Conservation (phyloP, 306 rosid species). For the Neltuma alba region DNA sequence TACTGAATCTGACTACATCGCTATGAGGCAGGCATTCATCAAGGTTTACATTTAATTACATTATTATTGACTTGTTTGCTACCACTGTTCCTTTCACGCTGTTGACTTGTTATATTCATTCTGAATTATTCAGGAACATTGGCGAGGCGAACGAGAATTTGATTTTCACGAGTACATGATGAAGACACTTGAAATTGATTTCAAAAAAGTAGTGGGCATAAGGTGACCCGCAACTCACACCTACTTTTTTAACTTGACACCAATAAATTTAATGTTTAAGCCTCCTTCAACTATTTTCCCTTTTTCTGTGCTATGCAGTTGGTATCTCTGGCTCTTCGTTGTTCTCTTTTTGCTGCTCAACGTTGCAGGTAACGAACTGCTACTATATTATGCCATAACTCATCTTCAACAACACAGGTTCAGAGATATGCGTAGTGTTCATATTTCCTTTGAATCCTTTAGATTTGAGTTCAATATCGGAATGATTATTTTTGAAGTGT, state of each 20-base stretch:
- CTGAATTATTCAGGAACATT: slow-evolving; percentile 57
- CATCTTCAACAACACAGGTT: neutral
- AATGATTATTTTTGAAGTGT: too few relatives aligned
- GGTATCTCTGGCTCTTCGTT: slow-evolving; percentile 95
- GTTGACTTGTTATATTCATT: neutral
- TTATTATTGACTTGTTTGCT: neutral
- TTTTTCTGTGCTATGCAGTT: slow-evolving; percentile 44
- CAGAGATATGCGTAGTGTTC: neutral
- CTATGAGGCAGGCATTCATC: slow-evolving; percentile 79
- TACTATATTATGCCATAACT: neutral
- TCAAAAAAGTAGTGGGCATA: slow-evolving; percentile 78
- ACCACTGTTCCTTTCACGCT: neutral
- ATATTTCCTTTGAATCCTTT: neutral
- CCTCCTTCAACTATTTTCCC: slow-evolving; percentile 25
- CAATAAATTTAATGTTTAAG: slow-evolving; percentile 8
- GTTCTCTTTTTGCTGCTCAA: slow-evolving; percentile 82
- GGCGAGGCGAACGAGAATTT: neutral
- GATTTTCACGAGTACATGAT: slow-evolving; percentile 64
- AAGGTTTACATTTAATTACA: slow-evolving; percentile 47
- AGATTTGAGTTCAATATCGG: neutral
- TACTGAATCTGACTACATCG: slow-evolving; percentile 67
- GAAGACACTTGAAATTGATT: slow-evolving; percentile 73
- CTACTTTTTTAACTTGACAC: neutral
- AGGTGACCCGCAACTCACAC: slow-evolving; percentile 46
- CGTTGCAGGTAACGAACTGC: slow-evolving; percentile 74